Evolutionary conservation across 805 yeast genomes (phyloP).

Genomic region (Cyberlindnera lachancei): DNA sequence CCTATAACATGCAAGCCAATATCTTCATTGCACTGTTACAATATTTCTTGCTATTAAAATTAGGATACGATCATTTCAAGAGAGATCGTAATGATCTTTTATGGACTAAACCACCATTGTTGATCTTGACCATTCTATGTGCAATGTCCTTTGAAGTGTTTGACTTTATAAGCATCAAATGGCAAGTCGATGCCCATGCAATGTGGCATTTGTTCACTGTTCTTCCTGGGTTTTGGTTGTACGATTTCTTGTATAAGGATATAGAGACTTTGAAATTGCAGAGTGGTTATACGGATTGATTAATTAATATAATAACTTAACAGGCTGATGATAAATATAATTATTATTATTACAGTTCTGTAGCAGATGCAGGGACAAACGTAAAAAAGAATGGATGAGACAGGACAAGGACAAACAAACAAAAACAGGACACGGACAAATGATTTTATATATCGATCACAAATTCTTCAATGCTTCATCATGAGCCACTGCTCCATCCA

Average conservation of each 20-base stretch:
- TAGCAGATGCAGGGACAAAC: too few species aligned
- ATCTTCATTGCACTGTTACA: slow-evolving; percentile 72
- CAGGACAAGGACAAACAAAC: background rate
- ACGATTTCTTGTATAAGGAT: slow-evolving; percentile 47
- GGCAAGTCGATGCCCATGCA: slow-evolving; percentile 83
- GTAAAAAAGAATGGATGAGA: background rate
- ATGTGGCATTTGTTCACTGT: slow-evolving; percentile 90
- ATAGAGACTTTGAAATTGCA: slow-evolving; percentile 31
- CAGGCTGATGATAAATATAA: background rate
- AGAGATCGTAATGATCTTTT: slow-evolving; percentile 12
- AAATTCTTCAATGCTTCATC: slow-evolving; percentile 45
- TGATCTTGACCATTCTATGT: slow-evolving; percentile 44
- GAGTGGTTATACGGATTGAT: slow-evolving; percentile 1
- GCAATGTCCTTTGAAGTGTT: slow-evolving; percentile 90
- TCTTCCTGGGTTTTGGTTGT: slow-evolving; percentile 71
- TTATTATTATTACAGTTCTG: too few species aligned
- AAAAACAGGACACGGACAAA: too few species aligned
- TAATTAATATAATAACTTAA: background rate
- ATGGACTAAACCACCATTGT: slow-evolving; percentile 39
- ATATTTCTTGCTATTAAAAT: slow-evolving; percentile 35
- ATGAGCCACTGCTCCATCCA: slow-evolving; percentile 64
- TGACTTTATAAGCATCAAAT: slow-evolving; percentile 73
- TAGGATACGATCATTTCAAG: slow-evolving; percentile 26
- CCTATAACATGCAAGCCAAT: slow-evolving; percentile 91
- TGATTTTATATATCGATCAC: slow-evolving; percentile 2